A percentile compares a stretch with the other conserved stretches of the same genome.
Conservation (phyloP, 768 basidiomycete genomes). For the Mrakia frigida region DNA sequence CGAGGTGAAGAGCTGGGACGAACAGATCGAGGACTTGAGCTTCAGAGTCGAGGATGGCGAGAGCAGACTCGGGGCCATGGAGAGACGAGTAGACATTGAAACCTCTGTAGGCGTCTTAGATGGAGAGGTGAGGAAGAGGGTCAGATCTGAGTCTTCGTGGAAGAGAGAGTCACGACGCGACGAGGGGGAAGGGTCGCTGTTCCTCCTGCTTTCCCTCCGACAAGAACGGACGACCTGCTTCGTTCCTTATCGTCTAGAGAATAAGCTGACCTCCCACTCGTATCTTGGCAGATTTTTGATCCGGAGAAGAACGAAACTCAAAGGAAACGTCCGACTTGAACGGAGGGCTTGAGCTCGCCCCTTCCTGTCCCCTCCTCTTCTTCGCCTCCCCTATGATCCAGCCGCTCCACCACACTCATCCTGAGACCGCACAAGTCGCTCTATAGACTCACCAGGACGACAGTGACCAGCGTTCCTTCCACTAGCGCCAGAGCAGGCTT, state of each 20-base stretch:
- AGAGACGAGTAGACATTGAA: constrained; percentile 47
- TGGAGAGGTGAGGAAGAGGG: background rate
- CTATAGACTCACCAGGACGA: background rate
- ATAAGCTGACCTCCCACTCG: too few relatives aligned
- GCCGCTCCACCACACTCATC: too few relatives aligned
- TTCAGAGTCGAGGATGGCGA: constrained; percentile 39
- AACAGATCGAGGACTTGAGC: constrained; percentile 56
- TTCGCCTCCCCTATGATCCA: too few relatives aligned
- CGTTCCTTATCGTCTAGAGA: background rate
- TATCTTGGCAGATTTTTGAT: background rate
- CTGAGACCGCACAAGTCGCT: background rate
- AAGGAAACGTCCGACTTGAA: background rate
- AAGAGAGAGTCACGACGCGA: background rate
- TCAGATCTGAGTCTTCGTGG: background rate
- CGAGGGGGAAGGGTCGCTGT: background rate
- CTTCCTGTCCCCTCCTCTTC: background rate
- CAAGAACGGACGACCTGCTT: background rate
- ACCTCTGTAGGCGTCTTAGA: constrained; percentile 33
- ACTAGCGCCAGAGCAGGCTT: constrained; percentile 54
- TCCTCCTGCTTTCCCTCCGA: background rate
- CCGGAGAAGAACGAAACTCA: background rate
- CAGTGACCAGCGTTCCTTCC: constrained; percentile 51
- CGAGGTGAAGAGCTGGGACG: constrained; percentile 45
- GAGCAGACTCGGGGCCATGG: constrained; percentile 37
- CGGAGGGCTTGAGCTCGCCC: background rate